Conservation (phyloP, 2,329 filamentous ascomycete genomes). For the Exophiala sp. region DNA sequence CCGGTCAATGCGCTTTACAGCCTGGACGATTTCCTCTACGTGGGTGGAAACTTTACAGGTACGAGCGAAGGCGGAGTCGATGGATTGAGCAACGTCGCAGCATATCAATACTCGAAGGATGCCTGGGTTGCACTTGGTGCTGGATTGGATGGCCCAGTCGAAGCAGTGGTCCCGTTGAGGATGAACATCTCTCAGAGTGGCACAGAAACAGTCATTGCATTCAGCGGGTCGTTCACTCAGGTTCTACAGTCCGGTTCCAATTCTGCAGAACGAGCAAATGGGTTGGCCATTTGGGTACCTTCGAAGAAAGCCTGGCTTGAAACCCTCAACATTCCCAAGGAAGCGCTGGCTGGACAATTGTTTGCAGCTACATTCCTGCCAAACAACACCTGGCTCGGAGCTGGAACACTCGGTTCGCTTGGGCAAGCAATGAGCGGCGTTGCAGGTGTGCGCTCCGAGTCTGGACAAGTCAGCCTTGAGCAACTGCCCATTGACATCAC, state of each 20-base stretch:
- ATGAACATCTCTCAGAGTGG: slow-evolving; percentile 67
- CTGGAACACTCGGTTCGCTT: slow-evolving; percentile 74
- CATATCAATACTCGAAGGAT: slow-evolving; percentile 63
- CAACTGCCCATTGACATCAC: slow-evolving; percentile 48
- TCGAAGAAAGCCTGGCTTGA: slow-evolving; percentile 81
- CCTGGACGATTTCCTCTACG: slow-evolving; percentile 62
- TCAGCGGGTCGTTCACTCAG: slow-evolving; percentile 73
- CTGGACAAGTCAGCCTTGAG: slow-evolving; percentile 35
- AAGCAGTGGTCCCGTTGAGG: slow-evolving; percentile 65
- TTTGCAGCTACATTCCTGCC: slow-evolving; percentile 63
- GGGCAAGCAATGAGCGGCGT: slow-evolving; percentile 67
- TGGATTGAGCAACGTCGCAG: slow-evolving; percentile 64
- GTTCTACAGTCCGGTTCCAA: slow-evolving; percentile 64
- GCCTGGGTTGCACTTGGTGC: slow-evolving; percentile 74
- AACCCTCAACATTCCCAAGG: slow-evolving; percentile 58
- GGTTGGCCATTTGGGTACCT: slow-evolving; percentile 88
- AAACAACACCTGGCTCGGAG: slow-evolving; percentile 60
- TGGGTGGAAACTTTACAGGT: slow-evolving; percentile 78
- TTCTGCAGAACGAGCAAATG: slow-evolving; percentile 56
- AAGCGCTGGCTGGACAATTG: slow-evolving; percentile 65
- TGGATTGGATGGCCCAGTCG: slow-evolving; percentile 75
- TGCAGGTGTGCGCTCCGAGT: slow-evolving; percentile 51
- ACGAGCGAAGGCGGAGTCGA: slow-evolving; percentile 56
- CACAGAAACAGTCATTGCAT: slow-evolving; percentile 66
- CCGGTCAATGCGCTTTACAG: slow-evolving; percentile 66